Base-by-base conservation (phyloP, 73 alveolate species). In the Effrenium voratum region DNA sequence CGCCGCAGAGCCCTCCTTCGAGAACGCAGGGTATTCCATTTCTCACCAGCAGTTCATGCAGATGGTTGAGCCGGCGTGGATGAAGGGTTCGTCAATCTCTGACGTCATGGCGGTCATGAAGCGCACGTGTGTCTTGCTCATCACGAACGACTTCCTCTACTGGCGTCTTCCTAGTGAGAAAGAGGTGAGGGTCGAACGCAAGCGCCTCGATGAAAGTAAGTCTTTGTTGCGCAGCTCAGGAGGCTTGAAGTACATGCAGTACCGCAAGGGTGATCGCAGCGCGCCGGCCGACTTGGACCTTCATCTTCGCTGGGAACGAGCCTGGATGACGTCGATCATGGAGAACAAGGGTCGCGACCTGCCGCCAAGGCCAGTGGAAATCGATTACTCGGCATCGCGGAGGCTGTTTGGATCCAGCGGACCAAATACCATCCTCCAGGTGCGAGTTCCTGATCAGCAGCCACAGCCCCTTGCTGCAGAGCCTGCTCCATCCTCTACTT, bases 61-160 rank as follows among this genome's bases (percentile, higher is more conserved):
- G 10, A 59, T 84, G 80, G 4, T 84, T n/a, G 59, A 24, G 43
- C 93, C 80, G 2, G 93, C 75, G 22, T 84, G 73, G 73, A 38
- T 44, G 44, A 84, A 84, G 44, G 93, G 50, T 44, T 34, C 93
- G 0, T 19, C 45, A 6, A 2, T 44, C 68, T 28, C 57, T 34
- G 57, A 84, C 59, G 28, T 84, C 44, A 52, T n/a, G 28, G 93
- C 93, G 0, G 93, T 57, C n/a, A 50, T 84, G 77, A 84, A 84
- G 45, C 52, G 93, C 24, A 41, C 93, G 2, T 0, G 76, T 44
- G 24, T 84, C 60, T 40, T 52, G 30, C 44, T 84, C 45, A 57
- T 36, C 93, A 32, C 80, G 41, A 32, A 59, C 44, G 28, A 26
- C 40, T 24, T 36, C 44, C 0, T 84, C 45, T n/a, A n/a, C 59